A percentile compares a stretch with the other conserved stretches of the same genome.
These are phyloP conservation scores for Dacryopinax primogenitus DNA, from an alignment of 768 basidiomycete species.

Conservation along the genomic window DNA sequence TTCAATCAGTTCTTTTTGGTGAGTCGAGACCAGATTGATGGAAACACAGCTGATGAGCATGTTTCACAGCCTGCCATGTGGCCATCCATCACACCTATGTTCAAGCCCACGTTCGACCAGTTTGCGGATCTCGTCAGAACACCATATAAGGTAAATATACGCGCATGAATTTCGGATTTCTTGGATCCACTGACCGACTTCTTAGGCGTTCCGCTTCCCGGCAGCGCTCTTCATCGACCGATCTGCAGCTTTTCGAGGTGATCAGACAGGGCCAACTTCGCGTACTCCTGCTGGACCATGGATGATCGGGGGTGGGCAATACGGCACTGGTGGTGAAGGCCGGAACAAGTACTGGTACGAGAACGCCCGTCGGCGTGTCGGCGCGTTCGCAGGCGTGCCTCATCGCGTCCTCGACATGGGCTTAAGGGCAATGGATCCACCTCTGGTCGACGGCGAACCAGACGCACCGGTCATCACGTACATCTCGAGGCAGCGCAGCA, in stretches of 20 bases:
- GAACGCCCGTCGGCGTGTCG: constrained; percentile 49
- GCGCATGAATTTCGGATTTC: not conserved
- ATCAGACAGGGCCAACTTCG: constrained; percentile 49
- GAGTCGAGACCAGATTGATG: constrained; percentile 33
- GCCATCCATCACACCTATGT: constrained; percentile 6
- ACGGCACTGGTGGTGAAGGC: constrained; percentile 36
- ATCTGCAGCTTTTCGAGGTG: constrained; percentile 60
- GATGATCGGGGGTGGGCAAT: constrained; percentile 21
- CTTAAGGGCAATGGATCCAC: not conserved
- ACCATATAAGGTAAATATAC: constrained; percentile 3
- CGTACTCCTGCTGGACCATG: constrained; percentile 56
- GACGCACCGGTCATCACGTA: constrained; percentile 55
- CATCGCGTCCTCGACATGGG: constrained; percentile 22
- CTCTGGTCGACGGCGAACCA: not conserved
- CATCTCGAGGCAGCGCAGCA: constrained; percentile 49
- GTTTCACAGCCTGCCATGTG: not conserved
- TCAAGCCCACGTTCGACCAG: constrained; percentile 1
- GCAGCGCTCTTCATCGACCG: constrained; percentile 58
- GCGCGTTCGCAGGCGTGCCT: constrained; percentile 50
- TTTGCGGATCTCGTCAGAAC: not conserved
- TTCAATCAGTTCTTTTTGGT: constrained; percentile 66
- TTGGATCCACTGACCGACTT: not conserved
- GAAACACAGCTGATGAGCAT: not conserved
- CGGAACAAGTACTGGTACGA: constrained; percentile 53
- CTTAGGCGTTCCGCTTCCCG: constrained; percentile 54